Conservation (phyloP, 2,329 filamentous ascomycete species). For the Cryphonectria nitschkei region DNA sequence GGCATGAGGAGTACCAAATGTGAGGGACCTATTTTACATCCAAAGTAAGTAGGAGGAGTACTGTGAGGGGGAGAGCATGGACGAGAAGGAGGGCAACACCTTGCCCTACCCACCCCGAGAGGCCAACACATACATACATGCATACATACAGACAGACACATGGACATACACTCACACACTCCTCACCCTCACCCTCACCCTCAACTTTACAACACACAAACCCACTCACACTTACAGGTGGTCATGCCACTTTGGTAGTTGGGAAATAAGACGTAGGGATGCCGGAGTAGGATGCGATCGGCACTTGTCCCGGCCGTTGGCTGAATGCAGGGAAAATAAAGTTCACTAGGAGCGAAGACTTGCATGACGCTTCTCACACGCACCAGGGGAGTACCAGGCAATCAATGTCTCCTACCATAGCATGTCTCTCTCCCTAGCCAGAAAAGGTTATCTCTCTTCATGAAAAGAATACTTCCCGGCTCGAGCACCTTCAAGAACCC, state of each 20-base stretch:
- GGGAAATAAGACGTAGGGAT: not conserved
- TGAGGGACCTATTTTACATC: not conserved
- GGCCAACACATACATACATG: not conserved
- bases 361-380: not conserved
- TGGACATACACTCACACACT: not conserved
- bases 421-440: not conserved
- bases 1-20: not conserved
- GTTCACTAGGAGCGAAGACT: not conserved
- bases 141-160: not conserved
- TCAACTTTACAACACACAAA: not conserved
- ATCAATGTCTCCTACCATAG: not conserved
- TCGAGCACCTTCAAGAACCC: not conserved
- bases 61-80: not conserved
- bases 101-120: not conserved
- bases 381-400: not conserved
- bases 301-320: not conserved
- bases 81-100: not conserved
- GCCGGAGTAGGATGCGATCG: conserved; percentile 5
- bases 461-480: not conserved
- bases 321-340: not conserved
- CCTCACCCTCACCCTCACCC: too few relatives aligned
- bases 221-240: not conserved
- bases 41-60: not conserved
- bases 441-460: not conserved
- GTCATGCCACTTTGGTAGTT: not conserved